Evolutionary conservation across 768 basidiomycete species (phyloP), one percentile per base, ranked within the genome.

Genomic region (Cyathus striatus): DNA sequence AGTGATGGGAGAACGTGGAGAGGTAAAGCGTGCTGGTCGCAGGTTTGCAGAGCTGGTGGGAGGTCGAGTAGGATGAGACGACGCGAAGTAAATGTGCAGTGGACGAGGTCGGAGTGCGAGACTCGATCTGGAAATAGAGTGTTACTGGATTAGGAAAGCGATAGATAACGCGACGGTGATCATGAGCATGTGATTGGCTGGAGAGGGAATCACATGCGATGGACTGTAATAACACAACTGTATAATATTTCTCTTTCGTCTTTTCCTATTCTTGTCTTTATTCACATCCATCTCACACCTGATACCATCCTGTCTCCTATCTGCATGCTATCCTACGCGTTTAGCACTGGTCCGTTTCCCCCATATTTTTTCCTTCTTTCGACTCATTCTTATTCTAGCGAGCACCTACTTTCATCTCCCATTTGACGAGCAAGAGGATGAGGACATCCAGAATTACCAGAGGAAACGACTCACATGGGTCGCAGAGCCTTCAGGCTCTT

Each of bases 1-100:
- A n/a, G 75, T 88, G 22, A 97, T 97, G 94, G 93, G 93, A 6
- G 86, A 88, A 57, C 70, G 83, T 34, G 91, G 90, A 10, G 89
- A 92, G 60, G 81, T 90, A 38, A 73, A 66, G 50, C 61, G 76
- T 45, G 68, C 78, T 23, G 74, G 81, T 30, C 63, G 64, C 44
- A 72, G 59, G 51, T 72, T 96, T 25, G 75, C 82, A 40, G 61
- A 54, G 37, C 55, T 50, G 18, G 52, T 86, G 27, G 66, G 63
- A 12, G 71, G 62, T 25, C 46, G 55, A 24, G 43, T 73, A n/a
- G n/a, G n/a, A n/a, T n/a, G n/a, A n/a, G n/a, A n/a, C n/a, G n/a
- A n/a, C n/a, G n/a, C n/a, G n/a, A n/a, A n/a, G n/a, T n/a, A n/a
- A n/a, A n/a, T n/a, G n/a, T n/a, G n/a, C n/a, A n/a, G n/a, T n/a